Evolutionary conservation across 345 rosid genomes (phyloP), one percentile per base, ranked within the genome.

Genomic region (Passiflora organensis): DNA sequence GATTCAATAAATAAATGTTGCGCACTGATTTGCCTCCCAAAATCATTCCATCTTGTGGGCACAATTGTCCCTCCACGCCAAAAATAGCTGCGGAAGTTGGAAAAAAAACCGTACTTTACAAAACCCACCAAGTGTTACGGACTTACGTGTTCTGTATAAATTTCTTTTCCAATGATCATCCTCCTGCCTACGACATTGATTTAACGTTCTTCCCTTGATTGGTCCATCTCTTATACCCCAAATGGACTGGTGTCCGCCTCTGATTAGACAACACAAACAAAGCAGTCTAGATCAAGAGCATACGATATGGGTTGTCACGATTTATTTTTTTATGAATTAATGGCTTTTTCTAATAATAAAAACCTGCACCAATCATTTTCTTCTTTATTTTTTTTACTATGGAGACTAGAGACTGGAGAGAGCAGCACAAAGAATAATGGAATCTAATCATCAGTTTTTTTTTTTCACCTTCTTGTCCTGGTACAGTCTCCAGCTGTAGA

Each of bases 341-440:
- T n/a, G 34, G 3, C 34, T 28, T 28, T 28, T 28, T 19, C 20
- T 20, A 54, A 54, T 55, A 57, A 23, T 56, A 51, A 36, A 63
- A 2, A 37, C 56, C 70, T 63, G 76, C 78, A 53, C 39, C 63
- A 36, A 61, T 59, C 63, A 57, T 56, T 61, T 54, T 44, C 60
- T 69, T 64, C 71, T 59, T 53, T 32, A 28, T 2, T 10, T 9
- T 10, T 10, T 32, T n/a, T 2, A 10, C 32, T 37, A 53, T 43
- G 55, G 44, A 24, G 67, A 60, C 64, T 67, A 50, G 49, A 52
- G 38, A 42, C 16, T 16, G 24, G 51, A 43, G 48, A 22, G 69
- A 65, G 75, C 59, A 79, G 69, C 77, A 74, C 1, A 71, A 48
- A 62, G 81, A 80, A 76, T 74, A 80, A 71, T 74, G 84, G 84